Percentiles rank a stretch among this genome's conserved stretches.
Evolutionary conservation across 2,329 filamentous ascomycete genomes (phyloP).

Genomic region (Hymenoscyphus fraxineus): DNA sequence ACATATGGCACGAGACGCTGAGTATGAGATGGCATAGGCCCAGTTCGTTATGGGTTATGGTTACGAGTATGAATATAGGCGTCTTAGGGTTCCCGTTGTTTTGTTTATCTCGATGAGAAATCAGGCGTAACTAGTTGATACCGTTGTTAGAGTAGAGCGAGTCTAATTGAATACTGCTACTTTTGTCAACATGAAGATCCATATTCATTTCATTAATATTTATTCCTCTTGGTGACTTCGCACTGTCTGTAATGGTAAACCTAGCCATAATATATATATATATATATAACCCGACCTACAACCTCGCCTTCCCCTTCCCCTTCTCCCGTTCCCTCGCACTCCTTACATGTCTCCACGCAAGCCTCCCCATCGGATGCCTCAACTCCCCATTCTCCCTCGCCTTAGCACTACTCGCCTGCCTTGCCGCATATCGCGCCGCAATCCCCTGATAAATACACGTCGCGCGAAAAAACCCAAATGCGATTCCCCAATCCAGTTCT

Average conservation of each 20-base stretch:
- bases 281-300: slow-evolving; percentile 35
- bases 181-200: neutral
- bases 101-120: neutral
- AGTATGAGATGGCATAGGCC: slow-evolving; percentile 26
- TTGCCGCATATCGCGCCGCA: slow-evolving; percentile 75
- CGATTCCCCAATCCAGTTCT: slow-evolving; percentile 60
- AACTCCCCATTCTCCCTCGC: slow-evolving; percentile 68
- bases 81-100: neutral
- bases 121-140: slow-evolving; percentile 11
- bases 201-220: too few species aligned
- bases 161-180: slow-evolving; percentile 12
- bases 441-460: slow-evolving; percentile 78
- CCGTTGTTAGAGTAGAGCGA: slow-evolving; percentile 13
- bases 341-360: slow-evolving; percentile 72
- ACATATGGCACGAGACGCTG: slow-evolving; percentile 31
- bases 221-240: too few species aligned
- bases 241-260: too few species aligned
- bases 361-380: slow-evolving; percentile 68
- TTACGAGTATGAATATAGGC: slow-evolving; percentile 10
- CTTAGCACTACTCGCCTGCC: slow-evolving; percentile 85
- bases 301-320: slow-evolving; percentile 39
- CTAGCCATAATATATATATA: too few species aligned
- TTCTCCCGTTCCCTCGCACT: slow-evolving; percentile 40
- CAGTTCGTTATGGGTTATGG: slow-evolving; percentile 1
- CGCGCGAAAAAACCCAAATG: slow-evolving; percentile 59